Conservation (phyloP, 352 stramenopile genomes). For the Phytophthora idaei region DNA sequence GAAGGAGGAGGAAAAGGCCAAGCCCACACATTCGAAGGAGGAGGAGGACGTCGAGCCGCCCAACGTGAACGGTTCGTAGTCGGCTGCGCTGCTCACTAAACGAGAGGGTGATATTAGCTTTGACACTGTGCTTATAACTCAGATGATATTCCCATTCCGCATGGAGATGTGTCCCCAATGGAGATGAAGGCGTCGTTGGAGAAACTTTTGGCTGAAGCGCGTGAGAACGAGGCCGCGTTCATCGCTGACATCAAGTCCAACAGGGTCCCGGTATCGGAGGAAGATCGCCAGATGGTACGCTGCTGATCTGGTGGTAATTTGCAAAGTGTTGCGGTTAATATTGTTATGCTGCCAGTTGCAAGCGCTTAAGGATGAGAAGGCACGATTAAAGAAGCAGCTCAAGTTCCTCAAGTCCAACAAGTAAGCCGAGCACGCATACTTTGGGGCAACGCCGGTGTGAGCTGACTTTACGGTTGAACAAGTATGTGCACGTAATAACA, state of each 20-base stretch:
- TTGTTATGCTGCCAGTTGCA: slow-evolving; percentile 52
- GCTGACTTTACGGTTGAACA: slow-evolving; percentile 5
- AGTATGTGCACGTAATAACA: slow-evolving; percentile 8
- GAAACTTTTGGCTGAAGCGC: slow-evolving; percentile 74
- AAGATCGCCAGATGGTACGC: slow-evolving; percentile 83
- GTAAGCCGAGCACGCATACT: slow-evolving; percentile 30
- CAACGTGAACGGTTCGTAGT: slow-evolving; percentile 35
- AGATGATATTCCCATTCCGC: slow-evolving; percentile 61
- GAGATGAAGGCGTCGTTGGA: slow-evolving; percentile 80
- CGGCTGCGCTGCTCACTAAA: slow-evolving; percentile 7
- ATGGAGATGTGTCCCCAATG: slow-evolving; percentile 53
- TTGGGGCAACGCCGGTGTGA: slow-evolving; percentile 5
- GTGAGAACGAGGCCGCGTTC: slow-evolving; percentile 83
- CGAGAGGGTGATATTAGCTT: neutral
- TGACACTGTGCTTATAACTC: slow-evolving; percentile 3
- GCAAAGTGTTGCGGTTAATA: neutral
- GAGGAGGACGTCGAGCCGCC: slow-evolving; percentile 45
- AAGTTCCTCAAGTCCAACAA: slow-evolving; percentile 76
- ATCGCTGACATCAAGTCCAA: slow-evolving; percentile 78
- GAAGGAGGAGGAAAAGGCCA: slow-evolving; percentile 40
- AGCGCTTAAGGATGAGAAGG: slow-evolving; percentile 88
- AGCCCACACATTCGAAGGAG: slow-evolving; percentile 38
- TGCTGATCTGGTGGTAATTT: slow-evolving; percentile 1
- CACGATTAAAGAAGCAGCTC: slow-evolving; percentile 84
- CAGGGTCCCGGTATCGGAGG: slow-evolving; percentile 46